A percentile compares a stretch with the other conserved stretches of the same genome.
Conservation (phyloP, 1,284 basidiomycete genomes). For the Leccinum ponderosum region DNA sequence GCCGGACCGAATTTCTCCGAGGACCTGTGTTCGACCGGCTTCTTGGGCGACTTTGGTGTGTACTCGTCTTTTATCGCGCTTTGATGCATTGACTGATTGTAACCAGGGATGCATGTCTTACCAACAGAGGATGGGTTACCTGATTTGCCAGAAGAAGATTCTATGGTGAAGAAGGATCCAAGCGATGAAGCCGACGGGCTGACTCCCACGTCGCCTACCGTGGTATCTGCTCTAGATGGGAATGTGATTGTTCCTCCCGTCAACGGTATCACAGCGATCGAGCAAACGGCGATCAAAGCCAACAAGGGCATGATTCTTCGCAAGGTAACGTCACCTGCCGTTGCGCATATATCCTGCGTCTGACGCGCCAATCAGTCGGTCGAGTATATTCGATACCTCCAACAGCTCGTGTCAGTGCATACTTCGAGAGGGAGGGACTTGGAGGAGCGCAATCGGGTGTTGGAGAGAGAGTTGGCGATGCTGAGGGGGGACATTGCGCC, state of each 20-base stretch:
- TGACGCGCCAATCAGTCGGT: conserved; percentile 52
- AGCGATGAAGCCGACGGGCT: conserved; percentile 27
- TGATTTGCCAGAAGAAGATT: conserved; percentile 32
- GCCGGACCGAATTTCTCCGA: conserved; percentile 16
- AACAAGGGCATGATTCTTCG: conserved; percentile 90
- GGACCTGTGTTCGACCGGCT: conserved; percentile 21
- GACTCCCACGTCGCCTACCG: conserved; percentile 14
- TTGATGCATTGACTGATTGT: neutral
- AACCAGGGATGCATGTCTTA: conserved; percentile 28
- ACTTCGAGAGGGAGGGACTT: conserved; percentile 74
- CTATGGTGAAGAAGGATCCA: conserved; percentile 35
- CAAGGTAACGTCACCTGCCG: conserved; percentile 41
- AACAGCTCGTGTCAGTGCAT: conserved; percentile 79
- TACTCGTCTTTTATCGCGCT: neutral
- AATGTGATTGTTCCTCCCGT: conserved; percentile 3
- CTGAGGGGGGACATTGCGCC: conserved; percentile 18
- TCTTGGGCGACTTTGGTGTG: conserved; percentile 27
- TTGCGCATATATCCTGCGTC: neutral
- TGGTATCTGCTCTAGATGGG: conserved; percentile 5
- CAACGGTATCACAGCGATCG: conserved; percentile 15
- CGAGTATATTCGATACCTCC: conserved; percentile 86
- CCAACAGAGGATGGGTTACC: conserved; percentile 27
- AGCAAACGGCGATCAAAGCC: conserved; percentile 57
- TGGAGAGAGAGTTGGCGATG: conserved; percentile 29
- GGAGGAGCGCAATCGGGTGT: conserved; percentile 43